Conservation (phyloP, 306 rosid species). For the Malus fusca region DNA sequence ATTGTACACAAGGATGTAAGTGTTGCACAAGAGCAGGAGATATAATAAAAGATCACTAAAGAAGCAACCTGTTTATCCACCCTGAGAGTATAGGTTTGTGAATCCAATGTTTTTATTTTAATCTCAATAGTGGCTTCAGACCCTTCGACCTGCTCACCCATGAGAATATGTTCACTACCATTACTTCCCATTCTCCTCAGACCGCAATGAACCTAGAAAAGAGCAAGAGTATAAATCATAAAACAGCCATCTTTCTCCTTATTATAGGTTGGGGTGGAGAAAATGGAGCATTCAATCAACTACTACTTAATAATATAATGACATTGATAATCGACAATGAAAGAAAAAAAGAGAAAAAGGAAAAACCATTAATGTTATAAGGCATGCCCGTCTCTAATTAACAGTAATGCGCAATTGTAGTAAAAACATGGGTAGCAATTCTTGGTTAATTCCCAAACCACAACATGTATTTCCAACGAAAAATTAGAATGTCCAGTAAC, state of each 20-base stretch:
- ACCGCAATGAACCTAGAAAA: slow-evolving; percentile 26
- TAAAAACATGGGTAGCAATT: not conserved
- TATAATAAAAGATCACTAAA: not conserved
- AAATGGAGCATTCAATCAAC: not conserved
- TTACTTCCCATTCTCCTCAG: slow-evolving; percentile 66
- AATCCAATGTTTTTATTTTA: slow-evolving; percentile 87
- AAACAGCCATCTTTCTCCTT: not conserved
- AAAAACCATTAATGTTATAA: not conserved
- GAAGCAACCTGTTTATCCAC: slow-evolving; percentile 87
- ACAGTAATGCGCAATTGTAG: not conserved
- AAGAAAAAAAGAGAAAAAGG: not conserved
- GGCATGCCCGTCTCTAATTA: not conserved
- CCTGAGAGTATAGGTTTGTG: slow-evolving; percentile 81
- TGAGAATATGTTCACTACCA: slow-evolving; percentile 27
- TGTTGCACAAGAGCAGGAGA: not conserved
- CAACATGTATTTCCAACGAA: not conserved
- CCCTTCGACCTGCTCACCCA: slow-evolving; percentile 35
- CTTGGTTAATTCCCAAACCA: not conserved
- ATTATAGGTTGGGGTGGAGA: not conserved
- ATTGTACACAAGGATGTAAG: not conserved
- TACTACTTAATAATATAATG: not conserved
- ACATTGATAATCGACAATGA: not conserved
- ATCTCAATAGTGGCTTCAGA: slow-evolving; percentile 81
- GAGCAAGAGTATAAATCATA: not conserved
- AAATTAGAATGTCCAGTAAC: not conserved